These are phyloP conservation scores for Eucalyptus virginea DNA, from an alignment of 345 rosid genomes.

Conservation along the genomic window DNA sequence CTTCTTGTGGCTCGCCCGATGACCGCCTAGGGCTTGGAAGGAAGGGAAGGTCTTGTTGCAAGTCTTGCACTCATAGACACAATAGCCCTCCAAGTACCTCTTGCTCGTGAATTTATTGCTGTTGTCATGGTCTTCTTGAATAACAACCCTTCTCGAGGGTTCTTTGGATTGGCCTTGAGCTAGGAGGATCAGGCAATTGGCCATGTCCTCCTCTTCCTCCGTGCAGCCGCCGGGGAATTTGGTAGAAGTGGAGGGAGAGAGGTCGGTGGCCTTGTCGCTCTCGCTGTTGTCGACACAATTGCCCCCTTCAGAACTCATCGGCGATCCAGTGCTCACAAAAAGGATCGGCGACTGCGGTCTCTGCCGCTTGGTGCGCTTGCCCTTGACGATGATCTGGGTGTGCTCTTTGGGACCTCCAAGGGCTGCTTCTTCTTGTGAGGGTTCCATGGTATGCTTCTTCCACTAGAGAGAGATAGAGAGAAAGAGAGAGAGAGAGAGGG, in stretches of 20 bases:
- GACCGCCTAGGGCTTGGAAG: constrained; percentile 97
- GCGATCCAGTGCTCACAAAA: constrained; percentile 3
- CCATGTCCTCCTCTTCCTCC: constrained; percentile 87
- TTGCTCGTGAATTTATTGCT: constrained; percentile 43
- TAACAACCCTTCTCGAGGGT: background rate
- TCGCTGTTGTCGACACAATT: background rate
- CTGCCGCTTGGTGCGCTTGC: constrained; percentile 74
- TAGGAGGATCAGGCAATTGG: constrained; percentile 82
- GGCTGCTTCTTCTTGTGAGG: background rate
- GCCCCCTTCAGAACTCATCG: background rate
- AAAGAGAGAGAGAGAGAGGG: background rate
- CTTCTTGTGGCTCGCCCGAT: constrained; percentile 96
- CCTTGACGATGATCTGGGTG: constrained; percentile 29
- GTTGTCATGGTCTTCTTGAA: background rate
- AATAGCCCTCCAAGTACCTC: constrained; percentile 67
- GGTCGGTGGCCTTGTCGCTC: background rate
- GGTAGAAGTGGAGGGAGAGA: constrained; percentile 4
- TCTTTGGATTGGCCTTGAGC: constrained; percentile 50
- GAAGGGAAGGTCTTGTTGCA: constrained; percentile 83
- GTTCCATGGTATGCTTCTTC: background rate
- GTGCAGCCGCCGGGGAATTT: constrained; percentile 13
- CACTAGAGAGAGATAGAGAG: background rate
- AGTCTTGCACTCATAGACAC: constrained; percentile 88
- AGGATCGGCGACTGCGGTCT: constrained; percentile 58
- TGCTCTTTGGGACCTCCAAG: background rate